Evolutionary conservation across 768 basidiomycete genomes (phyloP).

Genomic region (Boletellus sp.): DNA sequence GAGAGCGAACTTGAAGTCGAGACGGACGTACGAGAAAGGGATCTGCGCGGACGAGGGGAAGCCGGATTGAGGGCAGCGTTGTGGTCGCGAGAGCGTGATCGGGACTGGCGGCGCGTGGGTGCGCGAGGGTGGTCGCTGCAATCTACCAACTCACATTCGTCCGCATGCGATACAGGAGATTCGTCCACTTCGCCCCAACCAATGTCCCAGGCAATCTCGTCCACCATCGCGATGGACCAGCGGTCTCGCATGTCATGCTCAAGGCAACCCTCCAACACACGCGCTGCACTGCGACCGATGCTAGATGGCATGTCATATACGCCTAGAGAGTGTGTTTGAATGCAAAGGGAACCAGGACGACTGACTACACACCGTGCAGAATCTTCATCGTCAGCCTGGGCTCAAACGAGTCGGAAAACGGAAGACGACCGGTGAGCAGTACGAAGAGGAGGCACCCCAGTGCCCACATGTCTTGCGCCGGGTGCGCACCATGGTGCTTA

Average conservation of each 20-base stretch:
- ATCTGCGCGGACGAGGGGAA: conserved; percentile 38
- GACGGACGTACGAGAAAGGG: conserved; percentile 48
- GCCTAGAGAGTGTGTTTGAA: conserved; percentile 40
- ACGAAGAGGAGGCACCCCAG: conserved; percentile 87
- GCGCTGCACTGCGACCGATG: conserved; percentile 59
- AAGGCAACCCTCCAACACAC: conserved; percentile 77
- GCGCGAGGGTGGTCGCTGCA: conserved; percentile 11
- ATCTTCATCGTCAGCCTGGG: conserved; percentile 92
- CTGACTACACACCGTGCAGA: conserved; percentile 59
- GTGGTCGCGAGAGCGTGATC: conserved; percentile 30
- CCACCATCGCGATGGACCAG: conserved; percentile 81
- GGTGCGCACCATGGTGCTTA: conserved; percentile 34
- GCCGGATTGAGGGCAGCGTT: conserved; percentile 10
- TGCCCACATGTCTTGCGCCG: conserved; percentile 95
- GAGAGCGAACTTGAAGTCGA: conserved; percentile 39
- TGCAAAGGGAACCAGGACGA: neutral
- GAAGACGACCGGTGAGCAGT: conserved; percentile 78
- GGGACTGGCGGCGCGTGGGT: conserved; percentile 18
- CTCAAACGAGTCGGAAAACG: conserved; percentile 88
- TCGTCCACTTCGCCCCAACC: conserved; percentile 56
- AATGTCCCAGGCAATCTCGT: conserved; percentile 76
- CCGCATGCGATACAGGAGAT: conserved; percentile 23
- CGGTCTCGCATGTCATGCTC: conserved; percentile 56
- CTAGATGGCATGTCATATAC: conserved; percentile 54
- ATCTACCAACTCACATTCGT: conserved; percentile 28